Percentiles rank a stretch among this genome's conserved stretches.
These are phyloP conservation scores for Peltaster fructicola DNA, from an alignment of 2,329 filamentous ascomycete species.

Conservation along the genomic window DNA sequence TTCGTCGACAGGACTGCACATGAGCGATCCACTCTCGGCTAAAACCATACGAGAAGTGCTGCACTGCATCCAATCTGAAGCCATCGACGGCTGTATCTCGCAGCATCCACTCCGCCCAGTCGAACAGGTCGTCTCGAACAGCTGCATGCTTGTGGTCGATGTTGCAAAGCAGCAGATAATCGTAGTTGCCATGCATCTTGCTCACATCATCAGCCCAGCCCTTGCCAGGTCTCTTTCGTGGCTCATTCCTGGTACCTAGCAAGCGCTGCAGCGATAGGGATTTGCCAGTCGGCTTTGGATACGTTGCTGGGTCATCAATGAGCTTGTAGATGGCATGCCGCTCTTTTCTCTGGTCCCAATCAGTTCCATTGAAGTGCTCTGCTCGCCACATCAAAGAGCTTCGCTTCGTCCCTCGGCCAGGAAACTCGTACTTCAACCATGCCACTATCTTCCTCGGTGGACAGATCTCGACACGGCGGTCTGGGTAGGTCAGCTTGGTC, in stretches of 20 bases:
- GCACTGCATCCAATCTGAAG: slow-evolving; percentile 54
- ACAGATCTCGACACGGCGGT: slow-evolving; percentile 38
- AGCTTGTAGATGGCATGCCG: slow-evolving; percentile 49
- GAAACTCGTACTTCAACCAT: slow-evolving; percentile 51
- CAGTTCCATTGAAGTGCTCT: slow-evolving; percentile 50
- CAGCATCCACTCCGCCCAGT: slow-evolving; percentile 52
- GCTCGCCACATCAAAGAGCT: slow-evolving; percentile 46
- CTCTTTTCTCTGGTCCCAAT: slow-evolving; percentile 41
- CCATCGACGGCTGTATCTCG: slow-evolving; percentile 43
- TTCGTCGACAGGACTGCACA: slow-evolving; percentile 30
- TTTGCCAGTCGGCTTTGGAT: slow-evolving; percentile 9
- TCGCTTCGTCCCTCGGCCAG: slow-evolving; percentile 39
- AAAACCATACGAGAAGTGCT: slow-evolving; percentile 54
- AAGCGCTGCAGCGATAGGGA: neutral
- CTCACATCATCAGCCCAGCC: slow-evolving; percentile 46
- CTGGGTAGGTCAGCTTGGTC: slow-evolving; percentile 9
- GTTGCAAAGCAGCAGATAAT: slow-evolving; percentile 57
- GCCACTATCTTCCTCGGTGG: slow-evolving; percentile 45
- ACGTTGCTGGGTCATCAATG: slow-evolving; percentile 24
- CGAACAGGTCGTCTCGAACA: slow-evolving; percentile 44
- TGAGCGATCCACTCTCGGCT: slow-evolving; percentile 44
- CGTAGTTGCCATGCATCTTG: slow-evolving; percentile 45
- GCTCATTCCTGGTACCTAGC: slow-evolving; percentile 1
- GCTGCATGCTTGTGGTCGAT: slow-evolving; percentile 48
- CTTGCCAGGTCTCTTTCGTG: slow-evolving; percentile 29